Percentiles rank a stretch among this genome's conserved stretches.
Evolutionary conservation across 768 basidiomycete genomes (phyloP).

Genomic region (Leccinum subgranulosum): DNA sequence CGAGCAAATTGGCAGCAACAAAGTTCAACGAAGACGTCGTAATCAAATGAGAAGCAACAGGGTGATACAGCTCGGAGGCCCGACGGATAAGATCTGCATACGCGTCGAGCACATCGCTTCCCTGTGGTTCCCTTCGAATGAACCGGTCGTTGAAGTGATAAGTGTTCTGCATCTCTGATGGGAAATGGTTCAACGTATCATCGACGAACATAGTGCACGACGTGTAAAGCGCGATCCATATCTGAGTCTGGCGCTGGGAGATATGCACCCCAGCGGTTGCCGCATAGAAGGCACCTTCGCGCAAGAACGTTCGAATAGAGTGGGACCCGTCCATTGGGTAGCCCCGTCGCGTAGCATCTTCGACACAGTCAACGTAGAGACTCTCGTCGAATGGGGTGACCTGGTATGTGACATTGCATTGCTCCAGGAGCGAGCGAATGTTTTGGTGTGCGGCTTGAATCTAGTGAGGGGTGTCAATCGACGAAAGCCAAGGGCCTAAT

Average conservation of each 20-base stretch:
- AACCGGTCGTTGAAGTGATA: background rate
- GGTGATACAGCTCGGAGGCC: background rate
- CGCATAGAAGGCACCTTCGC: background rate
- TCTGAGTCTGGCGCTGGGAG: background rate
- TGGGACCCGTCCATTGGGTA: background rate
- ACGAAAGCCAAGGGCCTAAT: too few relatives aligned
- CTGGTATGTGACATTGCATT: background rate
- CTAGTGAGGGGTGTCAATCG: too few relatives aligned
- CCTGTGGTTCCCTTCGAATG: background rate
- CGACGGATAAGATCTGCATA: background rate
- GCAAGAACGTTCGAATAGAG: background rate
- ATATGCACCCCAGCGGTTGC: background rate
- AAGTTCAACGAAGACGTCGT: background rate
- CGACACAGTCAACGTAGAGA: background rate
- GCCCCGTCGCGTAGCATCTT: background rate
- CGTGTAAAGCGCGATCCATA: background rate
- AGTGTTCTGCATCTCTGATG: background rate
- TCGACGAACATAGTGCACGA: background rate
- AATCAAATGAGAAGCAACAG: background rate
- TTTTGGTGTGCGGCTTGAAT: background rate
- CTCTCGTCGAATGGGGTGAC: background rate
- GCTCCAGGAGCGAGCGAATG: background rate
- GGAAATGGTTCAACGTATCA: background rate
- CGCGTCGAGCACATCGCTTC: background rate
- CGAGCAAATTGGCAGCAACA: background rate